Evolutionary conservation across 2,329 filamentous ascomycete genomes (phyloP), one percentile per base, ranked within the genome.

Genomic region (Ascomycota sp.): DNA sequence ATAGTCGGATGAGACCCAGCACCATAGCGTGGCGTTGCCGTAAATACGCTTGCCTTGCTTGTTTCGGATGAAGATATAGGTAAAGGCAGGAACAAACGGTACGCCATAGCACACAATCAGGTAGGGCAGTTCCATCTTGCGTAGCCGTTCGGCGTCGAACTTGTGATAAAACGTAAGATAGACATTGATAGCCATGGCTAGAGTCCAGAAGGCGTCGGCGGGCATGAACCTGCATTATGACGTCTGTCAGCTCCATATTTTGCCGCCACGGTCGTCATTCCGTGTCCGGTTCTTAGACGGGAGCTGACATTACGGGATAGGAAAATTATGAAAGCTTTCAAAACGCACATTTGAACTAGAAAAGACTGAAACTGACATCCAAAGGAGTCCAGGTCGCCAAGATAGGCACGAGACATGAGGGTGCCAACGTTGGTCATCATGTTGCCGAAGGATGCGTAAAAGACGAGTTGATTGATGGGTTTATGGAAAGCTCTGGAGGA

Each of bases 121-220:
- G 38, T 89, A 89, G 33, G 64, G 72, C 27, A 73, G 65, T 44
- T 89, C 81, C 44, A 86, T 62, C 27, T 51, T 59, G 8, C 69
- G 69, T 10, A 89, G 55, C 30, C 65, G 62, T 4, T 60, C 51
- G 1, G 72, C 67, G 34, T 76, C 69, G 40, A 73, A 85, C 37
- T 76, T 77, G 42, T 60, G 62, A 48, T 82, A 83, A 43, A 89
- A 82, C 0, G 79, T 83, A 10, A 86, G 53, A 47, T 81, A 81
- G 30, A 89, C 80, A 45, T 89, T 91, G 39, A 74, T 62, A 1
- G 80, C 78, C 80, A 91, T 89, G 31, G 75, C 71, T 34, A 85
- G 59, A 1, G 75, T 78, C 78, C 75, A 85, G 27, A 76, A 59
- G 1, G 75, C 70, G 53, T 82, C 76, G 5, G 76, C 75, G 2